These are phyloP conservation scores for Pythium guiyangense DNA, from an alignment of 352 stramenopile species.

Conservation along the genomic window DNA sequence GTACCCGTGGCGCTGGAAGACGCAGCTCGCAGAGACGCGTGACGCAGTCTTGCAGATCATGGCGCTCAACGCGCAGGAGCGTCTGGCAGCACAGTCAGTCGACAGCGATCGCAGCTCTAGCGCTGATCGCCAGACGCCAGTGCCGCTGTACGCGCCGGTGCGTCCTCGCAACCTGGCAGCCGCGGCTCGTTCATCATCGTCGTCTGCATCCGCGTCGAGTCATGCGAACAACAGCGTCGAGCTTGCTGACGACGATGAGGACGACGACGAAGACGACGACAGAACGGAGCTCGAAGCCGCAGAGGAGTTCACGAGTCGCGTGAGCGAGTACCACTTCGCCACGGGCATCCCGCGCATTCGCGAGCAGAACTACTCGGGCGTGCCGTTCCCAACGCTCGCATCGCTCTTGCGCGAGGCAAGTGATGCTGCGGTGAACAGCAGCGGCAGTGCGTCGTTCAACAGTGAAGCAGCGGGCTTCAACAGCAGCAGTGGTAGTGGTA, in stretches of 20 bases:
- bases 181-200: background rate
- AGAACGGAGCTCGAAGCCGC: slow-evolving; percentile 14
- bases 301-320: slow-evolving; percentile 23
- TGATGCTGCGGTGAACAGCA: background rate
- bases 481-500: background rate
- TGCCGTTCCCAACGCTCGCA: slow-evolving; percentile 26
- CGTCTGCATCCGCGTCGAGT: slow-evolving; percentile 1
- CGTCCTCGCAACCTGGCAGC: background rate
- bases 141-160: background rate
- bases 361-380: slow-evolving; percentile 19
- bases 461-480: background rate
- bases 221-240: background rate
- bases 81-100: slow-evolving; percentile 1
- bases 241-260: slow-evolving; percentile 1
- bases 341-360: slow-evolving; percentile 45
- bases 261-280: no score
- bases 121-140: background rate
- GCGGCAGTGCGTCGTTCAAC: background rate
- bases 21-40: slow-evolving; percentile 20
- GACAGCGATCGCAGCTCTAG: no score
- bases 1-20: slow-evolving; percentile 47
- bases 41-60: slow-evolving; percentile 23
- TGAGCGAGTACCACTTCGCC: slow-evolving; percentile 50
- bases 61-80: slow-evolving; percentile 9
- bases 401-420: slow-evolving; percentile 18